Evolutionary conservation across 257 asterid species (phyloP).

Genomic region (Scutellaria baicalensis): DNA sequence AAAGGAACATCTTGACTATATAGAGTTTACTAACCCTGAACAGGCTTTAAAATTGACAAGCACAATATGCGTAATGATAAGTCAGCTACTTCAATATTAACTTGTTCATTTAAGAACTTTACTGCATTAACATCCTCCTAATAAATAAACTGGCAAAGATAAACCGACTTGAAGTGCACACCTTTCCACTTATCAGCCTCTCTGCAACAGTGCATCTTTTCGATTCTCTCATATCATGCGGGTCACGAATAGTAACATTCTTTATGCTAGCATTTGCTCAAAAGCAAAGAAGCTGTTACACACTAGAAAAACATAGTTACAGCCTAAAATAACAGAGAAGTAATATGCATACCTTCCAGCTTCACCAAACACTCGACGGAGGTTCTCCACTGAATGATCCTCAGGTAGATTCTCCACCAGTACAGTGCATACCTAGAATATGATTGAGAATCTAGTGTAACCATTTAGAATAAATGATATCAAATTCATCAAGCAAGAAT

Average conservation of each 20-base stretch:
- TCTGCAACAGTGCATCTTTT: constrained; percentile 67
- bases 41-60: background rate
- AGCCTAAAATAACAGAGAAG: background rate
- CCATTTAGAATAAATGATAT: background rate
- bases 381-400: constrained; percentile 89
- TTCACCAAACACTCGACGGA: constrained; percentile 66
- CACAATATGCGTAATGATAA: background rate
- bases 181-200: constrained; percentile 89
- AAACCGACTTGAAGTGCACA: constrained; percentile 19
- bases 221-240: constrained; percentile 59
- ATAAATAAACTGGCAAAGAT: background rate
- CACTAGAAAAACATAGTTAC: background rate
- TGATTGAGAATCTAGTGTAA: background rate
- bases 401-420: constrained; percentile 94
- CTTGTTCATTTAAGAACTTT: background rate
- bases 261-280: constrained; percentile 46
- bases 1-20: background rate
- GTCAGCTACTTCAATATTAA: background rate
- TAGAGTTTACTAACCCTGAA: background rate
- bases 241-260: constrained; percentile 61
- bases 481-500: constrained; percentile 1
- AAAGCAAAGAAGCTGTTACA: constrained; percentile 8
- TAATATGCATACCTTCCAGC: constrained; percentile 71
- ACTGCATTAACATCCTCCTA: background rate
- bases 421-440: constrained; percentile 75